Conservation (phyloP, 305 asterid genomes). For the Salvia sclarea region DNA sequence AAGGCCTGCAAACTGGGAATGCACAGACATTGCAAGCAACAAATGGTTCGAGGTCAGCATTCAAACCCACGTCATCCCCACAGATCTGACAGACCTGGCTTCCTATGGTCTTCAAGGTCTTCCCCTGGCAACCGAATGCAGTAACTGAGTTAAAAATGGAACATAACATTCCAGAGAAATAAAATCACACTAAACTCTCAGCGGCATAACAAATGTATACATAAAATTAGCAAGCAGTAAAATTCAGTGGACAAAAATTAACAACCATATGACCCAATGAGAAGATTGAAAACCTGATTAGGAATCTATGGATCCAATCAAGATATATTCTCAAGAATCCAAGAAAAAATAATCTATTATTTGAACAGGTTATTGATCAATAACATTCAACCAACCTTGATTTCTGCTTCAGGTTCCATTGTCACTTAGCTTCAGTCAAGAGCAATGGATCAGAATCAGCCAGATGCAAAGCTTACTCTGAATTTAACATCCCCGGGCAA, state of each 20-base stretch:
- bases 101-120: conserved; percentile 62
- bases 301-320: not conserved
- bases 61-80: conserved; percentile 82
- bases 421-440: conserved; percentile 31
- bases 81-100: conserved; percentile 98
- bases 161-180: not conserved
- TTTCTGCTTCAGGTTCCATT: conserved; percentile 82
- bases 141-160: not conserved
- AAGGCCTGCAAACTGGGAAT: conserved; percentile 96
- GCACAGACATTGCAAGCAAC: conserved; percentile 94
- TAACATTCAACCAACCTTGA: conserved; percentile 57
- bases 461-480: conserved; percentile 32
- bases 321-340: conserved; percentile 14
- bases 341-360: not conserved
- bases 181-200: not conserved
- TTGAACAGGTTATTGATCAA: conserved; percentile 8
- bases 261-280: not conserved
- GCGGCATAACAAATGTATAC: not conserved
- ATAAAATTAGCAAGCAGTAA: not conserved
- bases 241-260: not conserved
- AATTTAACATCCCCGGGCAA: conserved; percentile 48
- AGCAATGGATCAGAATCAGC: conserved; percentile 37
- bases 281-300: not conserved
- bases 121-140: conserved; percentile 50
- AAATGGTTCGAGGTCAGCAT: conserved; percentile 74